Evolutionary conservation across 768 basidiomycete species (phyloP), one percentile per base, ranked within the genome.

Genomic region (Terana coerulea): DNA sequence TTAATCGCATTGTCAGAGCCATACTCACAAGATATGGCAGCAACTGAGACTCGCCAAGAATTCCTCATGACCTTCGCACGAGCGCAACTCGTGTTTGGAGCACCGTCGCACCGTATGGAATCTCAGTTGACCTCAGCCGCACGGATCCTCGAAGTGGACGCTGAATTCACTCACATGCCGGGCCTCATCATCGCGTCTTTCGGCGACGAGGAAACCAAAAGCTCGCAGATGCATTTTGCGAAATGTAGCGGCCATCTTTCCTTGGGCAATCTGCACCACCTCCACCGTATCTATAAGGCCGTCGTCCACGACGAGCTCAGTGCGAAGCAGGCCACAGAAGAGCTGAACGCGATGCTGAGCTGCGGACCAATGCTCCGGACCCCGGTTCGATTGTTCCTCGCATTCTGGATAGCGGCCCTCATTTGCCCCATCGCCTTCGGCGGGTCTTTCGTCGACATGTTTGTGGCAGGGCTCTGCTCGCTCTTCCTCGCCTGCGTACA

Each of bases 271-370:
- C 78, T 98, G 12, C 90, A 95, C 60, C 79, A 84, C 28, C 87
- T 94, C 1, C 93, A 97, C 65, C 64, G 81, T 35, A 75, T 95
- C 54, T 98, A 97, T 68, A 86, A 91, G 50, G 67, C 76, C 17
- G 94, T 98, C 51, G 83, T 97, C 6, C 94, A 97, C 67, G 94
- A 97, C 62, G 89, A 91, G 69, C 83, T 92, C 62, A 88, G 88
- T 48, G 95, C 91, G 3, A 84, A 83, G 53, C 75, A 79, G 48
- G 95, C 88, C 1, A 79, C 81, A 6, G 75, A 75, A 26, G 75
- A 80, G 41, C 74, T 95, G 15, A 75, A 84, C 14, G 69, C 69
- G 1, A 68, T 95, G n/a, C 66, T 95, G 44, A 71, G 74, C 17
- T 75, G 80, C 5, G 75, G 80, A 22, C 81, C 88, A 9, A 68